Evolutionary conservation across 176 grass and related monocot species (phyloP).

Genomic region (Neostapfia colusana): DNA sequence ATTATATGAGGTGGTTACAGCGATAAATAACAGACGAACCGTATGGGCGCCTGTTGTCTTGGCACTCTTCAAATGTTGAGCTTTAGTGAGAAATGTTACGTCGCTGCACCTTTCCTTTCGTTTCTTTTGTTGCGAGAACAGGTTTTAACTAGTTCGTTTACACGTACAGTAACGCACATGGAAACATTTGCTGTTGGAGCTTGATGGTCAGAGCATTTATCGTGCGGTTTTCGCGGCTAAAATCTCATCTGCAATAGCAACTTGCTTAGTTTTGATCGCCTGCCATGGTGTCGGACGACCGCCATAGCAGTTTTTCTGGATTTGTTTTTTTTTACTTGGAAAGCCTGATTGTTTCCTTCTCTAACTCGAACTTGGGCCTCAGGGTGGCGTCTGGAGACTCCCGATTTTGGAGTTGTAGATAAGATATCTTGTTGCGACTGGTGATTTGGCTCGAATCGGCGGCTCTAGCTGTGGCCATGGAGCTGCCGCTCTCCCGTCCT

Average conservation of each 20-base stretch:
- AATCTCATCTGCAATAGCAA: background rate
- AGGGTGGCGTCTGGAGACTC: background rate
- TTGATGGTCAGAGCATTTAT: background rate
- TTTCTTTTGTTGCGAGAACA: background rate
- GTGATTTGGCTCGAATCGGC: constrained; percentile 14
- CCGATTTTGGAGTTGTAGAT: background rate
- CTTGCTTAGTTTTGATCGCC: background rate
- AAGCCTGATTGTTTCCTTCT: background rate
- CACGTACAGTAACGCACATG: background rate
- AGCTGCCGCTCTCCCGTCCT: constrained; percentile 35
- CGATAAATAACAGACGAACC: background rate
- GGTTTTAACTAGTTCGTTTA: background rate
- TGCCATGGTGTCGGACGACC: background rate
- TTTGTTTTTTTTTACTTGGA: no score
- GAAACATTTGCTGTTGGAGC: background rate
- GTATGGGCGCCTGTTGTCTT: background rate
- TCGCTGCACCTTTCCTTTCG: background rate
- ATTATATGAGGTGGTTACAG: background rate
- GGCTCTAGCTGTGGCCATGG: constrained; percentile 39
- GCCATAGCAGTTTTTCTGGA: no score
- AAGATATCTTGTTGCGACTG: constrained; percentile 26
- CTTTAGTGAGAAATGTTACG: no score
- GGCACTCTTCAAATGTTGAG: no score
- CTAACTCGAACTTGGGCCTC: background rate
- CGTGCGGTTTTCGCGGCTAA: background rate